Percentiles rank a stretch among this genome's conserved stretches.
Evolutionary conservation across 345 rosid species (phyloP).

Genomic region (Salix arbutifolia): DNA sequence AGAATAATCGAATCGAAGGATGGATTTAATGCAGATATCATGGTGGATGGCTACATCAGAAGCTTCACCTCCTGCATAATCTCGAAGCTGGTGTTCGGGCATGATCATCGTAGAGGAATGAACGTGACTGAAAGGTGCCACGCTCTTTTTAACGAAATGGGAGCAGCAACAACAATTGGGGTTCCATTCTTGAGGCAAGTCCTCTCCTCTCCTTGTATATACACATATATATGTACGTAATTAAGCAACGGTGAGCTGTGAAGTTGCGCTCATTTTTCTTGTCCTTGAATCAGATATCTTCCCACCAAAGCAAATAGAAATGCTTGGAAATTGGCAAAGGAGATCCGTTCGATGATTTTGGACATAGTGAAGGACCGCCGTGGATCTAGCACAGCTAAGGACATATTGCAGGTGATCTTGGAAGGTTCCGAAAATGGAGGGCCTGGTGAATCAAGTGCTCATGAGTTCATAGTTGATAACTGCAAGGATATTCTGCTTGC

Average conservation of each 20-base stretch:
- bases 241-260: too few relatives aligned
- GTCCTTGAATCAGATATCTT: conserved; percentile 4
- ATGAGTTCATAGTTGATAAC: conserved; percentile 20
- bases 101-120: conserved; percentile 8
- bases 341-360: not conserved
- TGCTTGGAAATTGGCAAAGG: not conserved
- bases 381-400: too few relatives aligned
- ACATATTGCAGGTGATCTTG: too few relatives aligned
- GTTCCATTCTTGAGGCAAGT: too few relatives aligned
- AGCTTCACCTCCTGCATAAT: conserved; percentile 10
- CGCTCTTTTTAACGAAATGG: not conserved
- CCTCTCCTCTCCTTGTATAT: not conserved
- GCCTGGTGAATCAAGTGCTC: too few relatives aligned
- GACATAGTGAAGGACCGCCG: too few relatives aligned
- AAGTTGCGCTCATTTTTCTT: too few relatives aligned
- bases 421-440: too few relatives aligned
- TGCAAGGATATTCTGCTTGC: conserved; percentile 16
- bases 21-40: conserved; percentile 6
- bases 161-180: not conserved
- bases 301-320: conserved; percentile 3
- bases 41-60: conserved; percentile 13
- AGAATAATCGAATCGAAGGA: not conserved
- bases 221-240: not conserved
- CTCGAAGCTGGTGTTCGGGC: conserved; percentile 7
- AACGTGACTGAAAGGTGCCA: not conserved